These are phyloP conservation scores for Rauvolfia tetraphylla DNA, from an alignment of 257 asterid genomes.

Conservation along the genomic window DNA sequence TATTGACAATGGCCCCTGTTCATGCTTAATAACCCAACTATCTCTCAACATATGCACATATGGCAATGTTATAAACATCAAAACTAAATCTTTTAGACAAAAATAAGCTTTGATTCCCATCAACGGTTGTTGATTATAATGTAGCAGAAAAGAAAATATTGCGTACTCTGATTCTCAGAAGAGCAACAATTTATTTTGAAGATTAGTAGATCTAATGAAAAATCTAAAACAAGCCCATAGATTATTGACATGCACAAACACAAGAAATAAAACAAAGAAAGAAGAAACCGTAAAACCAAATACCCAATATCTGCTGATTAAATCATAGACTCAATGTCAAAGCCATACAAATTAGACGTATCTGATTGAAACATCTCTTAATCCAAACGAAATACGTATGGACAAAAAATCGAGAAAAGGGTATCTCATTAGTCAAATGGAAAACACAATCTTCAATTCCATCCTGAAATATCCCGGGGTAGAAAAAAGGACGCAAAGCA, in stretches of 20 bases:
- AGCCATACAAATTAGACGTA: not conserved
- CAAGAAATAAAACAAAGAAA: not conserved
- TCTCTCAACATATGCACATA: not conserved
- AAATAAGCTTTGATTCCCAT: not conserved
- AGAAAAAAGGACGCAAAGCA: not conserved
- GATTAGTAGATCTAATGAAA: not conserved
- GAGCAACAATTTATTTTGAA: constrained; percentile 1
- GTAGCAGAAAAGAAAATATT: not conserved
- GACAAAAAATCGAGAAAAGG: not conserved
- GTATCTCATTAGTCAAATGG: not conserved
- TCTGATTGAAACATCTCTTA: not conserved
- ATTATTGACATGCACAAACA: no score
- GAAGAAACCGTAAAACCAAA: not conserved
- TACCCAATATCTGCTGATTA: not conserved
- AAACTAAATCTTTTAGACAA: not conserved
- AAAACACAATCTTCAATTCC: constrained; percentile 3
- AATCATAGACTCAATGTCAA: not conserved
- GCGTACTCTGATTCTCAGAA: not conserved
- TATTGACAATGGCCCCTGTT: not conserved
- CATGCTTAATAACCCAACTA: not conserved
- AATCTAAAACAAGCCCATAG: not conserved
- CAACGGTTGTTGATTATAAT: not conserved
- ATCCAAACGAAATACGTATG: not conserved
- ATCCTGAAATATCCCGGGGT: not conserved
- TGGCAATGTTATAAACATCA: not conserved